These are phyloP conservation scores for Houttuynia cordata DNA, from an alignment of 164 flowering plant species.

Conservation along the genomic window DNA sequence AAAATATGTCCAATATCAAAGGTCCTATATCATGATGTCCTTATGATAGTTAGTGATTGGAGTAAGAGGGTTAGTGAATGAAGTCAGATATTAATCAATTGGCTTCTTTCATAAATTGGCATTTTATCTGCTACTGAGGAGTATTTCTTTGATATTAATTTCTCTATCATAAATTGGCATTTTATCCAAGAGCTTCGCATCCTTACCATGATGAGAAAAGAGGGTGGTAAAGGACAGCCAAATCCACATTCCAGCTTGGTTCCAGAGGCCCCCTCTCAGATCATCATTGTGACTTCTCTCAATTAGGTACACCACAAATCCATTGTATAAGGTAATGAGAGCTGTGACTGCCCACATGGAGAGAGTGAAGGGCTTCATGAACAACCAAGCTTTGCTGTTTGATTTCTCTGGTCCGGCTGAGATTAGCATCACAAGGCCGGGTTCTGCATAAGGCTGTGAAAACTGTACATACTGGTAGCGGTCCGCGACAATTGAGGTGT, in stretches of 20 bases:
- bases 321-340: conserved; percentile 4
- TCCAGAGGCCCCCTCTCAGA: conserved; percentile 20
- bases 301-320: conserved; percentile 8
- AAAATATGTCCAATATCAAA: too few relatives aligned
- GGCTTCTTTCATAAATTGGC: too few relatives aligned
- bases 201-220: conserved; percentile 3
- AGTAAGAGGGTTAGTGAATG: too few relatives aligned
- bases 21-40: too few relatives aligned
- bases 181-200: not conserved
- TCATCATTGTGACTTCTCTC: not conserved
- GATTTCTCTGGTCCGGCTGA: not conserved
- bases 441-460: conserved; percentile 27
- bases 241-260: conserved; percentile 6
- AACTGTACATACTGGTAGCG: conserved; percentile 26
- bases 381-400: conserved; percentile 12
- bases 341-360: conserved; percentile 6
- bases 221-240: conserved; percentile 9
- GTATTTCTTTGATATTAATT: not conserved
- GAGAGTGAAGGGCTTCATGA: conserved; percentile 23
- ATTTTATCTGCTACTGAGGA: not conserved
- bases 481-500: conserved; percentile 17
- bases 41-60: too few relatives aligned
- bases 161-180: not conserved
- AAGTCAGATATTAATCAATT: too few relatives aligned
- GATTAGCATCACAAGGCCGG: conserved; percentile 28